Conservation (phyloP, 2,329 filamentous ascomycete species). For the Cyphellophora attinorum region DNA sequence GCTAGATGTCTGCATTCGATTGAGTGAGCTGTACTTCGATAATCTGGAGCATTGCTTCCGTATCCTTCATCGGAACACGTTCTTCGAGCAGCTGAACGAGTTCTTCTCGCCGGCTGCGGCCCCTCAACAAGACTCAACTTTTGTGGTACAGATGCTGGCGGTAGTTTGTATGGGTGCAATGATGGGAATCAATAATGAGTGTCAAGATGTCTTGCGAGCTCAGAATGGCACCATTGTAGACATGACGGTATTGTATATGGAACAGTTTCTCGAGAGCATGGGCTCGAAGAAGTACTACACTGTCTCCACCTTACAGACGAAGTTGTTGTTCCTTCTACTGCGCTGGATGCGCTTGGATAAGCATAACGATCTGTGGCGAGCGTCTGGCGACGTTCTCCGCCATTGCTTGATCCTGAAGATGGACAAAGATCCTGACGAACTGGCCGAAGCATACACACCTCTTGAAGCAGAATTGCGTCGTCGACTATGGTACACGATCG, state of each 20-base stretch:
- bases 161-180: constrained; percentile 12
- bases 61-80: constrained; percentile 13
- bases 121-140: background rate
- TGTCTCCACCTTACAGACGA: constrained; percentile 12
- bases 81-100: constrained; percentile 9
- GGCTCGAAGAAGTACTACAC: constrained; percentile 8
- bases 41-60: constrained; percentile 19
- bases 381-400: constrained; percentile 13
- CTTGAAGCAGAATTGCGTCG: constrained; percentile 22
- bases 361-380: constrained; percentile 11
- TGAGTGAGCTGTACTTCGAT: constrained; percentile 16
- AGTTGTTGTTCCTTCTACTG: constrained; percentile 11
- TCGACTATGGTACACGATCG: constrained; percentile 22
- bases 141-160: constrained; percentile 14
- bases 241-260: constrained; percentile 9
- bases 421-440: constrained; percentile 10
- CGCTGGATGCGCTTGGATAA: constrained; percentile 11
- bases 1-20: constrained; percentile 9
- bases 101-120: constrained; percentile 10
- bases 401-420: constrained; percentile 14
- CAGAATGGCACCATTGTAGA: constrained; percentile 5
- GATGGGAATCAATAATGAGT: constrained; percentile 13
- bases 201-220: constrained; percentile 4
- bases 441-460: background rate
- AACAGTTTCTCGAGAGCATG: constrained; percentile 7